Conservation (phyloP, 75 land plant genomes). For the Isoetes taiwanensis region DNA sequence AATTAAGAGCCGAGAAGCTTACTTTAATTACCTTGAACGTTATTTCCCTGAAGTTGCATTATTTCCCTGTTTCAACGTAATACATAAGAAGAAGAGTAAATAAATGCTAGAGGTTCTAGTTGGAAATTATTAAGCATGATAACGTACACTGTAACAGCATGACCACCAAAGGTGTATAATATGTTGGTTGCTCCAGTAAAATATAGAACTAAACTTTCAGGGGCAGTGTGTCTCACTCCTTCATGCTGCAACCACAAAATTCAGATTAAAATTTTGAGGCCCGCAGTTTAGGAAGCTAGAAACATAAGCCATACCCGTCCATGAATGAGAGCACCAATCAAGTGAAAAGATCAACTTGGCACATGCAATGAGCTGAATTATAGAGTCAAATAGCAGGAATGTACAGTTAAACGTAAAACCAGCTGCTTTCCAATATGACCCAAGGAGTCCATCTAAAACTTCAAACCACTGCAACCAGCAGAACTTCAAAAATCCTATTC, state of each 20-base stretch:
- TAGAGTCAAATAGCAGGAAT: neutral
- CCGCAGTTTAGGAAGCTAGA: no score
- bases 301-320: no score
- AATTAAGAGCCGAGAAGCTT: no score
- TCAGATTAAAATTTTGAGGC: no score
- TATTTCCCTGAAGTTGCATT: no score
- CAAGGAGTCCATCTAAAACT: conserved; percentile 4
- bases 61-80: no score
- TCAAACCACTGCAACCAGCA: neutral
- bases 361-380: conserved; percentile 7
- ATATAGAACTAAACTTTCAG: neutral
- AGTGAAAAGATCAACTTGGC: conserved; percentile 8
- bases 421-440: conserved; percentile 3
- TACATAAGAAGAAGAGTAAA: no score
- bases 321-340: conserved; percentile 56
- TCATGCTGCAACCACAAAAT: neutral
- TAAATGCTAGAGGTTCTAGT: no score
- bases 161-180: neutral
- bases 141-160: conserved; percentile 4
- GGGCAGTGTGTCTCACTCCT: neutral
- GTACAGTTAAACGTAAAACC: conserved; percentile 5
- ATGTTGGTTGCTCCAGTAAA: conserved; percentile 7
- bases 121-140: no score
- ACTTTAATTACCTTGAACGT: no score
- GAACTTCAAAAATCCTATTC: neutral